A percentile compares a stretch with the other conserved stretches of the same genome.
Evolutionary conservation across 164 flowering plant genomes (phyloP).

Genomic region (Annona squamosa): DNA sequence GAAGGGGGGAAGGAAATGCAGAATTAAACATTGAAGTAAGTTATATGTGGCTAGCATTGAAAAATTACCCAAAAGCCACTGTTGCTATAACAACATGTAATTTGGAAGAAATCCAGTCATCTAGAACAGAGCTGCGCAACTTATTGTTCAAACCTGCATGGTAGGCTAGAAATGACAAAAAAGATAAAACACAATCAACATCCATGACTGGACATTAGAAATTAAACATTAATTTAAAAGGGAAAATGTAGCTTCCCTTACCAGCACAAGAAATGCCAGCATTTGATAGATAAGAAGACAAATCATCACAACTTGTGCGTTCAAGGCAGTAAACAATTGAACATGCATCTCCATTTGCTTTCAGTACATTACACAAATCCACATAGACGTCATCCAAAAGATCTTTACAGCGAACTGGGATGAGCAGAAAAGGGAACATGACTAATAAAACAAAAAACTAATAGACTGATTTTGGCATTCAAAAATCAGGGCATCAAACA

Average conservation of each 20-base stretch:
- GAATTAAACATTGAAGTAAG: not conserved
- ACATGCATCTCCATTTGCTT: slow-evolving; percentile 60
- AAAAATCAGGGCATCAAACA: not conserved
- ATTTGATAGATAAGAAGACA: slow-evolving; percentile 57
- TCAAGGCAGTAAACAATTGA: slow-evolving; percentile 88
- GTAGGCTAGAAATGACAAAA: slow-evolving; percentile 46
- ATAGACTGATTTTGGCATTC: not conserved
- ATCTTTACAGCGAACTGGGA: slow-evolving; percentile 89
- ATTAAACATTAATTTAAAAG: too few species aligned
- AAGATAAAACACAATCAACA: not conserved
- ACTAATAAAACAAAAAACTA: not conserved
- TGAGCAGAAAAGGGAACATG: not conserved
- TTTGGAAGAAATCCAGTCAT: slow-evolving; percentile 87
- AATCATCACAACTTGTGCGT: slow-evolving; percentile 69
- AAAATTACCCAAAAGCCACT: slow-evolving; percentile 85
- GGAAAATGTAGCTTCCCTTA: slow-evolving; percentile 16
- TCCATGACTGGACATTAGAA: not conserved
- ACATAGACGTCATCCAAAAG: slow-evolving; percentile 60
- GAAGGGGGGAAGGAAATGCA: not conserved
- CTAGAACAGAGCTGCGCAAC: slow-evolving; percentile 66
- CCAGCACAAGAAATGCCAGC: slow-evolving; percentile 88
- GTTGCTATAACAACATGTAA: slow-evolving; percentile 92
- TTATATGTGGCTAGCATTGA: not conserved
- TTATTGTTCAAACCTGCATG: slow-evolving; percentile 90
- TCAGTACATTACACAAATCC: slow-evolving; percentile 56